Conservation (phyloP, 2,329 filamentous ascomycete genomes). For the Penicillium sp. region DNA sequence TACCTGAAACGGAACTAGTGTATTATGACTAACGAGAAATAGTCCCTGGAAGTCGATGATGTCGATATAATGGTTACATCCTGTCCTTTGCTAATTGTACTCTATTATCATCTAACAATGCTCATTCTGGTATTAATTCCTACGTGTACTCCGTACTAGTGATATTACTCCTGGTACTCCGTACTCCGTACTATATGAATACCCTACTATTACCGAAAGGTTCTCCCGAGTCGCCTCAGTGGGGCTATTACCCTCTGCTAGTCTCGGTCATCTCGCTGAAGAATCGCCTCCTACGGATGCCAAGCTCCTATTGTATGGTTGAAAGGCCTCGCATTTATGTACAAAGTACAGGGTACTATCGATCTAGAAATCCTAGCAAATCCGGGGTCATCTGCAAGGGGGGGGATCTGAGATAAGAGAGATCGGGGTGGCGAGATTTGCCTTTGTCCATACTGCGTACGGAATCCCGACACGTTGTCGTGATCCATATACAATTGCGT, state of each 20-base stretch:
- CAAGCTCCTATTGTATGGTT: too few species aligned
- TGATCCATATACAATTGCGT: neutral
- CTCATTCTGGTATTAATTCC: too few species aligned
- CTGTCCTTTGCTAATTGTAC: neutral
- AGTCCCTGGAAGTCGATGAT: constrained; percentile 7
- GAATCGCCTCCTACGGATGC: neutral
- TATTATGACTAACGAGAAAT: constrained; percentile 14
- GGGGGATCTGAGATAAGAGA: constrained; percentile 15
- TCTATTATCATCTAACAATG: too few species aligned
- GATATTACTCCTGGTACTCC: neutral
- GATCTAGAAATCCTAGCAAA: neutral
- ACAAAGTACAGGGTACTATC: neutral
- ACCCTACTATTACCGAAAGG: neutral
- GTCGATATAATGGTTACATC: constrained; percentile 6
- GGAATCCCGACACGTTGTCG: neutral
- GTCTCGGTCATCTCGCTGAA: neutral
- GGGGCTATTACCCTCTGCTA: constrained; percentile 8
- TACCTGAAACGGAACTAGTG: constrained; percentile 17
- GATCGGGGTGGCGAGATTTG: constrained; percentile 12
- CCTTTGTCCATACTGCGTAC: neutral
- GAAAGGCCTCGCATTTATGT: neutral
- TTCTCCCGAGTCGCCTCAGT: constrained; percentile 2
- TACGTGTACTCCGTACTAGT: neutral
- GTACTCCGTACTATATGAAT: too few species aligned
- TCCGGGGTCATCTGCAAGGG: constrained; percentile 27